Evolutionary conservation across 2,329 filamentous ascomycete species (phyloP).

Genomic region (Karstenula rhodostoma): DNA sequence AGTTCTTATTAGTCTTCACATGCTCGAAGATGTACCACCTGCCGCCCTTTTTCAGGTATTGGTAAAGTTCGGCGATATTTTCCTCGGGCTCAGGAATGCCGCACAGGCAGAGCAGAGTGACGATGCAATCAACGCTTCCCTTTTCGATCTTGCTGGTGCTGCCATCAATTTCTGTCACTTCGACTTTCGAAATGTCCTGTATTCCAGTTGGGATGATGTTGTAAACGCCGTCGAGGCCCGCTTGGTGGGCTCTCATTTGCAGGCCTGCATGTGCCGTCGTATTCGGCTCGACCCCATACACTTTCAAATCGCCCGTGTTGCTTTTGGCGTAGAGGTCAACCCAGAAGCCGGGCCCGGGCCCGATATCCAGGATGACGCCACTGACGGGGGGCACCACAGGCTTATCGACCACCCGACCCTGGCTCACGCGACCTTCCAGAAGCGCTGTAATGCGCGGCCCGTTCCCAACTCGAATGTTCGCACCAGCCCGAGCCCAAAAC

Average conservation of each 20-base stretch:
- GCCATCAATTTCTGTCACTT: not conserved
- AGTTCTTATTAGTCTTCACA: not conserved
- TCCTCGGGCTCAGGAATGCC: conserved; percentile 8
- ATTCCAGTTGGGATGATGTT: conserved; percentile 8
- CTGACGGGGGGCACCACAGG: conserved; percentile 4
- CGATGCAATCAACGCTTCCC: conserved; percentile 8
- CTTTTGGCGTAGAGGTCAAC: conserved; percentile 9
- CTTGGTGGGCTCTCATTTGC: conserved; percentile 1
- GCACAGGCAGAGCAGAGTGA: conserved; percentile 10
- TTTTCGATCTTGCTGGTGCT: conserved; percentile 8
- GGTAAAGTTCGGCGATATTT: conserved; percentile 8
- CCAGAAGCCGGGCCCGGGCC: conserved; percentile 8
- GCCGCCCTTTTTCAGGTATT: conserved; percentile 10
- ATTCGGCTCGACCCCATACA: conserved; percentile 11
- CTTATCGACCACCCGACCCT: conserved; percentile 6
- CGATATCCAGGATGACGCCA: conserved; percentile 8
- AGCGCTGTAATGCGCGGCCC: conserved; percentile 12
- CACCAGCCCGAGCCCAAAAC: conserved; percentile 8
- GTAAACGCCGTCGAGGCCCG: conserved; percentile 5
- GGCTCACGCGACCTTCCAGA: conserved; percentile 10
- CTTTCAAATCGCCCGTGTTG: conserved; percentile 2
- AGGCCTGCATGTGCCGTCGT: not conserved
- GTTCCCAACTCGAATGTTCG: conserved; percentile 3
- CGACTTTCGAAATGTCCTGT: conserved; percentile 1
- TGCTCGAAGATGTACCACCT: conserved; percentile 11